These are phyloP conservation scores for Neopestalotiopsis sp. DNA, from an alignment of 2,329 filamentous ascomycete species.

Conservation along the genomic window DNA sequence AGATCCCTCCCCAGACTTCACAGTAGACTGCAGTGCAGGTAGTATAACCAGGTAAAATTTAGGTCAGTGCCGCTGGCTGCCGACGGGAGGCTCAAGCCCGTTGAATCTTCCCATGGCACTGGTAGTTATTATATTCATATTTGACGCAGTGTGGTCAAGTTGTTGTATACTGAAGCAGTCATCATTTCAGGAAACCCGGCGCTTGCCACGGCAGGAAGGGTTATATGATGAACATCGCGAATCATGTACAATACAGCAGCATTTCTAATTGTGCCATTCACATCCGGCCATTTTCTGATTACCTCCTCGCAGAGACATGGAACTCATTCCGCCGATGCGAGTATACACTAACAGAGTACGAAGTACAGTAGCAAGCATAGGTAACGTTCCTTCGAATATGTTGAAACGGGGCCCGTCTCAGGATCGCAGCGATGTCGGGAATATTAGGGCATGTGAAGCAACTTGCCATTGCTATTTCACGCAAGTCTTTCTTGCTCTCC, in stretches of 20 bases:
- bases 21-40: too few species aligned
- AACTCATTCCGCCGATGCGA: neutral
- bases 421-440: neutral
- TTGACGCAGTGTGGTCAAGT: too few species aligned
- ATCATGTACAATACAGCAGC: neutral
- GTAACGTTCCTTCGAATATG: neutral
- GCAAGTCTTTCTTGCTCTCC: neutral
- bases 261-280: neutral
- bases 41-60: too few species aligned
- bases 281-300: neutral
- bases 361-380: neutral
- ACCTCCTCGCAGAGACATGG: neutral
- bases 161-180: too few species aligned
- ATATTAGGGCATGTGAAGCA: neutral
- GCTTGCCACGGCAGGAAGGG: too few species aligned
- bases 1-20: too few species aligned
- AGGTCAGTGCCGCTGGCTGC: too few species aligned
- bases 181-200: too few species aligned
- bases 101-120: neutral
- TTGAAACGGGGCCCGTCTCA: conserved; percentile 1
- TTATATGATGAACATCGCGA: too few species aligned
- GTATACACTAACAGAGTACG: neutral
- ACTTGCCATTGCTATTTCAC: neutral
- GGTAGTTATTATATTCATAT: neutral
- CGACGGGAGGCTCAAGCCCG: neutral